These are phyloP conservation scores for Austroboletus olivaceoglutinosus DNA, from an alignment of 1,284 basidiomycete genomes.

Conservation along the genomic window DNA sequence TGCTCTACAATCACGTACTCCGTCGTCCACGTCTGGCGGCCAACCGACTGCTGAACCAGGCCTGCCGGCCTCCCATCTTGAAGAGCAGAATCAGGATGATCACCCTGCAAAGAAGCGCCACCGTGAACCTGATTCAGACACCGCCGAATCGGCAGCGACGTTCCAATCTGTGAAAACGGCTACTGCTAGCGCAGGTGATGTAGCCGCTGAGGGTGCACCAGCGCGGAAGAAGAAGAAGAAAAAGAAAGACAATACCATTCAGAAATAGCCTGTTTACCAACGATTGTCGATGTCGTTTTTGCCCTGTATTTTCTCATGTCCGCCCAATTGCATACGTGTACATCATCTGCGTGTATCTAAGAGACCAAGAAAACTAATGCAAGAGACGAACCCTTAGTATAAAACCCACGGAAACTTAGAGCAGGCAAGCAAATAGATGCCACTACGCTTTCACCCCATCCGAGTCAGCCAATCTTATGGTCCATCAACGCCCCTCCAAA, in stretches of 20 bases:
- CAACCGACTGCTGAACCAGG: neutral
- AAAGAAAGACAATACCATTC: constrained; percentile 3
- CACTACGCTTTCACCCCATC: neutral
- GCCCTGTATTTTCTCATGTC: too few species aligned
- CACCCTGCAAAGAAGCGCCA: constrained; percentile 19
- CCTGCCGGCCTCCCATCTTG: neutral
- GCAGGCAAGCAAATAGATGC: neutral
- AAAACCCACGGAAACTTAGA: neutral
- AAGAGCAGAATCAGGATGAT: neutral
- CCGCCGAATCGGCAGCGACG: neutral
- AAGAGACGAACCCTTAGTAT: neutral
- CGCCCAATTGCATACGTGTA: too few species aligned
- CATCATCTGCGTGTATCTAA: too few species aligned
- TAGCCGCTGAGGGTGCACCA: neutral
- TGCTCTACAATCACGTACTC: neutral
- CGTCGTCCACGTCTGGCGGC: neutral
- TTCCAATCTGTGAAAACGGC: neutral
- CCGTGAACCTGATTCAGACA: constrained; percentile 10
- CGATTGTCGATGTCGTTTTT: too few species aligned
- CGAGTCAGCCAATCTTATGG: neutral
- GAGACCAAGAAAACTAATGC: neutral
- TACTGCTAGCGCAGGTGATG: neutral
- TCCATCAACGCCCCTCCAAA: constrained; percentile 25
- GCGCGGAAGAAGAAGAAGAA: constrained; percentile 28
- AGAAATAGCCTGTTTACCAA: neutral